A percentile compares a stretch with the other conserved stretches of the same genome.
Conservation (phyloP, 495 filamentous ascomycete genomes). For the Talaromyces adpressus region DNA sequence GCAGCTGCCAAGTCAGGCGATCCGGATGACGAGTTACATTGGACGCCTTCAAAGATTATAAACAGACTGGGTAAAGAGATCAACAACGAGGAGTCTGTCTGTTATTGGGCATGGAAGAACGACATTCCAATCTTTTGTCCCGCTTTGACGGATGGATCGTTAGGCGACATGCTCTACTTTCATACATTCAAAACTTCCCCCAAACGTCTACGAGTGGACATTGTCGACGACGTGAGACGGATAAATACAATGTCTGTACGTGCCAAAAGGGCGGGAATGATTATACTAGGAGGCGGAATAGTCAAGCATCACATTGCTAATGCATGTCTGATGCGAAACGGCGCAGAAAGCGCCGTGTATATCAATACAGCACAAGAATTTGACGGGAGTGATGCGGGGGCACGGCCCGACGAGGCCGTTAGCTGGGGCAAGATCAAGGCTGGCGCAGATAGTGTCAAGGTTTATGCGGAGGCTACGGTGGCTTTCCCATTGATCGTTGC, state of each 20-base stretch:
- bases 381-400: slow-evolving; percentile 94
- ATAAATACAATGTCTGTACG: slow-evolving; percentile 86
- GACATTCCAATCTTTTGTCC: slow-evolving; percentile 95
- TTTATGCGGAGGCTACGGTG: slow-evolving; percentile 87
- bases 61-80: slow-evolving; percentile 84
- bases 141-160: slow-evolving; percentile 85
- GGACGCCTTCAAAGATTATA: slow-evolving; percentile 88
- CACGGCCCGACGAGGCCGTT: slow-evolving; percentile 91
- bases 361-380: slow-evolving; percentile 96
- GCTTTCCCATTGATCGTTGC: slow-evolving; percentile 93
- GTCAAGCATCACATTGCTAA: slow-evolving; percentile 98
- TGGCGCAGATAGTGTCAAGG: slow-evolving; percentile 80
- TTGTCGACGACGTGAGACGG: slow-evolving; percentile 78
- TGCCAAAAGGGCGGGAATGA: slow-evolving; percentile 81
- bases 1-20: slow-evolving; percentile 36
- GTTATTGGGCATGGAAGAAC: slow-evolving; percentile 93
- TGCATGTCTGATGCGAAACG: slow-evolving; percentile 93
- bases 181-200: slow-evolving; percentile 87
- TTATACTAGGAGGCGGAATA: slow-evolving; percentile 87
- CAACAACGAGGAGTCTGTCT: slow-evolving; percentile 78
- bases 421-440: slow-evolving; percentile 98
- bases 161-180: slow-evolving; percentile 97
- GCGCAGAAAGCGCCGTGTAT: slow-evolving; percentile 92
- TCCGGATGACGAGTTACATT: slow-evolving; percentile 65
- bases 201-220: slow-evolving; percentile 70